These are phyloP conservation scores for Protostelium mycophagum DNA, from an alignment of 78 protist genomes.

Conservation along the genomic window DNA sequence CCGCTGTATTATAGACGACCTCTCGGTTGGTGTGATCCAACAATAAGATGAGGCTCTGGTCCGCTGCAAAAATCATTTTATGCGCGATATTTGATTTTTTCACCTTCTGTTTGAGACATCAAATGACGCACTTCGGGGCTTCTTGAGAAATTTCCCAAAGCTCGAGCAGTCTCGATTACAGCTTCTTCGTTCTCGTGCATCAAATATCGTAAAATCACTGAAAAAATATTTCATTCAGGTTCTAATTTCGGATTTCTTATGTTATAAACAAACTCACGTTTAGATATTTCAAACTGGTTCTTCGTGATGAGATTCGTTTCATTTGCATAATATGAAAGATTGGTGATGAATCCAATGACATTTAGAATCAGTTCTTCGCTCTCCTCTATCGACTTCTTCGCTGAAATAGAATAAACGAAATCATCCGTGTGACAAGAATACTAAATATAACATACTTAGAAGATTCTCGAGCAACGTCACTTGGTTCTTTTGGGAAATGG, in stretches of 20 bases:
- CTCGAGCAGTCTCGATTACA: conserved; percentile 16
- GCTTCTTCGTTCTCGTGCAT: conserved; percentile 15
- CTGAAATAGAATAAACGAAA: too few relatives aligned
- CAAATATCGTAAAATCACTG: background rate
- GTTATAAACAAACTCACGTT: background rate
- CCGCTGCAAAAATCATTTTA: conserved; percentile 5
- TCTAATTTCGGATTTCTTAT: background rate
- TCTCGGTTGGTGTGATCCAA: conserved; percentile 1
- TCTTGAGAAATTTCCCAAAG: conserved; percentile 42
- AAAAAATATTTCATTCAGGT: background rate
- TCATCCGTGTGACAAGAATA: too few relatives aligned
- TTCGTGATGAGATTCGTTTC: background rate
- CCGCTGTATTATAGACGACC: conserved; percentile 11
- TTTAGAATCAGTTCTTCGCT: background rate
- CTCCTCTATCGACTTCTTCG: background rate
- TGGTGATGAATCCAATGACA: background rate
- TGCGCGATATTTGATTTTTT: too few relatives aligned
- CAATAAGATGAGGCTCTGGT: conserved; percentile 14
- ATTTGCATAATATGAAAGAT: background rate
- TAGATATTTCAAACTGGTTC: background rate
- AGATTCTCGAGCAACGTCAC: background rate
- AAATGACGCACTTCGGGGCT: background rate
- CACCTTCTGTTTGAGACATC: background rate
- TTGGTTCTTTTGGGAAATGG: background rate
- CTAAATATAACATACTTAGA: background rate